phyloP scores from a whole-genome alignment of 306 rosid genomes.

The Myrica gale region DNA sequence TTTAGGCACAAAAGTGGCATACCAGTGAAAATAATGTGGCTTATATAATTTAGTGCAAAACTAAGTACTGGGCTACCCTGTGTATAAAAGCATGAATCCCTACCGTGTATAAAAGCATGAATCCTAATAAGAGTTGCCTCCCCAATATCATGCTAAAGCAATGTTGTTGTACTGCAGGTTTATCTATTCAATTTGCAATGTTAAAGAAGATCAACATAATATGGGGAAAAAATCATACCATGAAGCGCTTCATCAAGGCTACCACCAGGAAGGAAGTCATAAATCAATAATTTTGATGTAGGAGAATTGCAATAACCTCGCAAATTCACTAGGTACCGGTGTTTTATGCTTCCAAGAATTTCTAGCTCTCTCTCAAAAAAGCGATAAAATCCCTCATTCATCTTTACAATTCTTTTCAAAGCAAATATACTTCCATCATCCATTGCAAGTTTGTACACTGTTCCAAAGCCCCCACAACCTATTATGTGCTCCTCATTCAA shows the following conservation, averaged over 20 bases:
- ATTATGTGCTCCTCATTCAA: slow-evolving; percentile 88
- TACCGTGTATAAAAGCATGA: not conserved
- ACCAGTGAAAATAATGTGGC: not conserved
- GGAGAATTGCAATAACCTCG: slow-evolving; percentile 99
- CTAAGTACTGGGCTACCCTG: not conserved
- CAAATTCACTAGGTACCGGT: slow-evolving; percentile 92
- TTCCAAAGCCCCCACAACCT: slow-evolving; percentile 93
- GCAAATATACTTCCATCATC: slow-evolving; percentile 97
- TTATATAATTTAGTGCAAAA: not conserved
- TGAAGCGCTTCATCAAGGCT: slow-evolving; percentile 98
- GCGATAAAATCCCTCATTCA: slow-evolving; percentile 94
- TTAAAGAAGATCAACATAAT: slow-evolving; percentile 17
- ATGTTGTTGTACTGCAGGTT: not conserved
- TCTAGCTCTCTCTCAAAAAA: slow-evolving; percentile 97
- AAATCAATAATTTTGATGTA: slow-evolving; percentile 86
- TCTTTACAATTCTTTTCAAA: slow-evolving; percentile 78
- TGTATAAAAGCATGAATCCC: not conserved
- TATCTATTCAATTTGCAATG: not conserved
- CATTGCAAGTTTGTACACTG: slow-evolving; percentile 96
- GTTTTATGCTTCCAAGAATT: slow-evolving; percentile 97
- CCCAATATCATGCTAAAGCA: not conserved
- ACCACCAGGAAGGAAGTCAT: slow-evolving; percentile 91
- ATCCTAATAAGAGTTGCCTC: not conserved
- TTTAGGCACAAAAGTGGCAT: not conserved
- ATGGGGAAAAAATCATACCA: slow-evolving; percentile 47